Evolutionary conservation across 2,329 filamentous ascomycete genomes (phyloP), one percentile per base, ranked within the genome.

Genomic region (Cryphonectria radicalis): DNA sequence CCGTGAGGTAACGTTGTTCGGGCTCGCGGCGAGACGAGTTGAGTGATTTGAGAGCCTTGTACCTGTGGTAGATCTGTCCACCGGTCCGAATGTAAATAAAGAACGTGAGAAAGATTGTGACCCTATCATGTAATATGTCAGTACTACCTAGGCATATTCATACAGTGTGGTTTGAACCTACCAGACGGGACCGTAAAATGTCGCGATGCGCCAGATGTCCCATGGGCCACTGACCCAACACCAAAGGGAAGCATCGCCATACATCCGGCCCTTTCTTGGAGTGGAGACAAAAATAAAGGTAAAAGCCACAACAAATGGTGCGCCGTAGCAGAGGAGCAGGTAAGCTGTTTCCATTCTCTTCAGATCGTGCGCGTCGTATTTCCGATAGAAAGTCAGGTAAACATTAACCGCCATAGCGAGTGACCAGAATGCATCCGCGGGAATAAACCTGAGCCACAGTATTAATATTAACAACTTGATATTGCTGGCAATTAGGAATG

Each of bases 331-430:
- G 70, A 84, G 77, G 1, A 90, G 43, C 0, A 93, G 78, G 74
- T 96, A 96, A 71, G 87, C 89, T 65, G 90, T 87, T 77, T 96
- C 93, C 77, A 95, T 86, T 60, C 81, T 84, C 17, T 89, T 89
- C 19, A 96, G 83, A 67, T 87, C 86, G 4, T 85, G 80, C 0
- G 90, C 88, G 71, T 92, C 89, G 75, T 90, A 95, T 74, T 92
- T 92, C 76, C 85, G 86, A 79, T 94, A 94, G 77, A 96, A 94
- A 0, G 93, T 94, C 22, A 95, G 81, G 78, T 93, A 93, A 67
- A 96, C 93, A 78, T 96, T 97, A 75, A 91, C 85, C 0, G 93
- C 92, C 93, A 97, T 96, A 68, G 91, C 90, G 71, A 95, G 84
- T 0, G 91, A 92, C 92, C 91, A 95, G 62, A 92, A 84, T 0